Evolutionary conservation across 2,329 filamentous ascomycete genomes (phyloP), one percentile per base, ranked within the genome.

Genomic region (Allantophomopsis cytisporea): DNA sequence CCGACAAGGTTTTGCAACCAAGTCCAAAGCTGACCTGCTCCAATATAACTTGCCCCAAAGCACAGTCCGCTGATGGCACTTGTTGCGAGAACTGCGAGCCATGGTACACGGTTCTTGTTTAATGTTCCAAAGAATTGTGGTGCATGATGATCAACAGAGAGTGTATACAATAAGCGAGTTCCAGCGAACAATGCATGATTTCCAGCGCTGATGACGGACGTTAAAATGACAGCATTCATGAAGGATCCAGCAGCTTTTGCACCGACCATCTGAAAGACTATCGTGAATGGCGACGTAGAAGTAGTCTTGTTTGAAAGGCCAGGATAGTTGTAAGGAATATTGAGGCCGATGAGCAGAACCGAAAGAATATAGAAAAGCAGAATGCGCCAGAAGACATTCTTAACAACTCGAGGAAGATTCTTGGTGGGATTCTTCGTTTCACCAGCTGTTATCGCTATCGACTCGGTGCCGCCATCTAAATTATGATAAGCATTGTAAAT

Each of bases 1-100:
- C 76, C 76, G 40, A 81, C 73, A 35, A 81, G 68, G 42, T 80
- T 79, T 51, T 80, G 76, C 14, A 80, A 56, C 76, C 76, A 80
- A 1, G 65, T 69, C 76, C 76, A 80, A 4, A 80, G 56, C 46
- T 80, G 65, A 1, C 76, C 76, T 0, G 76, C 75, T 0, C 75
- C 73, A 39, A 80, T 78, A 45, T 76, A 79, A 49, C 70, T 76
- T 0, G 74, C 73, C 2, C 73, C 76, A 40, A 81, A 80, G 48
- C 74, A 79, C 1, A 80, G 61, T 0, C 71, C 71, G 15, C 67
- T 65, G 23, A 73, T 64, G 0, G 67, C 47, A 1, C 68, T 66
- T 0, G 73, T 77, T 1, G 60, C 61, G 0, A 79, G 60, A 0
- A 73, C 69, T 0, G 69, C 66, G 10, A 71, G 53, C 63, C 67